Base-by-base conservation (phyloP, 306 rosid species). In the Cotoneaster glaucophyllus region DNA sequence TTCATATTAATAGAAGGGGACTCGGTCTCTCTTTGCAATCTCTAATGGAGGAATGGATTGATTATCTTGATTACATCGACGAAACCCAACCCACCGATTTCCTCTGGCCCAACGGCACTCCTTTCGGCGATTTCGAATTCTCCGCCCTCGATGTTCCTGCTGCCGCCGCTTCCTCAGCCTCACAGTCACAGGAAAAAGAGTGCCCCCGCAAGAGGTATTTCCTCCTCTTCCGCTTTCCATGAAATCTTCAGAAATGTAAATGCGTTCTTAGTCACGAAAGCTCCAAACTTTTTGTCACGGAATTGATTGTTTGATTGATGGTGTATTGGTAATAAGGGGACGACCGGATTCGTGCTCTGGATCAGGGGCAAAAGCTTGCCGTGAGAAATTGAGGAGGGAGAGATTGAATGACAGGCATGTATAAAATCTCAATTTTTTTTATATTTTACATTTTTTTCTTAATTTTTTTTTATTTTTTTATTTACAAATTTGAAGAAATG, bases 301-400 rank as follows among this genome's bases (percentile, higher is more conserved):
- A 10, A 4, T 3, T 74, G 44, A 4, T 39, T 52, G 4, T 58
- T 37, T 59, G 64, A 13, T 73, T 59, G 28, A 11, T 41, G 58
- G 4, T 34, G 6, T 19, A 63, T 61, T 67, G 80, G 66, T 6
- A 37, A 37, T 37, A 57, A 92, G 99, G 86, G 86, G 79, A 19
- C 93, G 90, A 21, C 54, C 81, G 28, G 86, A 75, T 62, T 82
- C 93, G 45, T 85, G 84, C 75, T 18, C 83, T 77, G 83, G 84
- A 79, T 82, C 89, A 6, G 85, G 87, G 41, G 81, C 90, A n/a
- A 92, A 95, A 84, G 97, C 97, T 58, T 86, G 91, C 84, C 97
- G 96, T 5, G 99, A 92, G 91, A 92, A 82, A 80, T 74, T 89
- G 91, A 87, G 99, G 72, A 86, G 97, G 84, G 97, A 84, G 79